Conservation (phyloP, 192 early-diverging fungal species). For the Coemansia brasiliensis region DNA sequence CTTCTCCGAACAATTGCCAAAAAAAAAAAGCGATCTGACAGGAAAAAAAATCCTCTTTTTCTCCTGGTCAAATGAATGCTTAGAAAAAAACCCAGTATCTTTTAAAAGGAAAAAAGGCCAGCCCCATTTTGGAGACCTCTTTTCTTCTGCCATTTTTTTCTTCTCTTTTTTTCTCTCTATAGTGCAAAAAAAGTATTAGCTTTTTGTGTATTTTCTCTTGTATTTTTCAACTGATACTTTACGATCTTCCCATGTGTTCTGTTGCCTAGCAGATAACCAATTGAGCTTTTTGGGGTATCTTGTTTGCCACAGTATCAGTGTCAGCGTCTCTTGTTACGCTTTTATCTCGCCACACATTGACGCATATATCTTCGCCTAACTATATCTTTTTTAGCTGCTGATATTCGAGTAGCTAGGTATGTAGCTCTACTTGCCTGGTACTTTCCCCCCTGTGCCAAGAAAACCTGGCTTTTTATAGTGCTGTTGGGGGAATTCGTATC, state of each 20-base stretch:
- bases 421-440: too few relatives aligned
- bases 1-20: neutral
- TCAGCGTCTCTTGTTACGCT: too few relatives aligned
- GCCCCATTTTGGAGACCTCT: neutral
- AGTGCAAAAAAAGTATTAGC: neutral
- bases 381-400: too few relatives aligned
- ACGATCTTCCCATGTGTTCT: neutral
- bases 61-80: neutral
- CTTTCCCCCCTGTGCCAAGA: too few relatives aligned
- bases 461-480: too few relatives aligned
- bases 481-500: too few relatives aligned
- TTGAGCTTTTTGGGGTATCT: too few relatives aligned
- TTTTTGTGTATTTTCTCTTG: neutral
- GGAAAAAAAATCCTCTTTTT: neutral
- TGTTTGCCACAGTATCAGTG: too few relatives aligned
- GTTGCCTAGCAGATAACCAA: neutral
- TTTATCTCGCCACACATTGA: too few relatives aligned
- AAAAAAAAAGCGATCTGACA: slow-evolving; percentile 2
- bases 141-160: neutral
- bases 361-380: too few relatives aligned
- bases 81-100: neutral
- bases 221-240: neutral
- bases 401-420: too few relatives aligned
- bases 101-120: slow-evolving; percentile 5
- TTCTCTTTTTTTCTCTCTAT: neutral